Base-by-base conservation (phyloP, 495 filamentous ascomycete species). In the Penicillium macrosclerotiorum region DNA sequence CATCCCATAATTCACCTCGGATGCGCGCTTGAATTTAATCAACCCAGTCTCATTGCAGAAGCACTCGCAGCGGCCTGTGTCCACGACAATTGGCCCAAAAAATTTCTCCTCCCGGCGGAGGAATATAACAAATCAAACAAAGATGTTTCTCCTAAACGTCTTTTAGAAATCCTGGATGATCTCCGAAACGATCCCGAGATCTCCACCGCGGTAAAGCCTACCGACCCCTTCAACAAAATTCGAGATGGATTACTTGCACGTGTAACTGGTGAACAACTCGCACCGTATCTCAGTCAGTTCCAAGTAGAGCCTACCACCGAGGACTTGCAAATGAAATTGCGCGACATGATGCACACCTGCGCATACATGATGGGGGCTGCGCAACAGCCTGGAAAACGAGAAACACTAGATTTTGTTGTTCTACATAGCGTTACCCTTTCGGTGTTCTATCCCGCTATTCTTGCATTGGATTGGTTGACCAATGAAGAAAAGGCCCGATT, bases 151-250 rank as follows among this genome's bases (percentile, higher is more conserved):
- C 20, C 34, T 1, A 5, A 20, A 18, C 8, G 14, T 0, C 17
- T 36, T 14, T 18, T 36, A 18, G 6, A 36, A 36, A 8, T 36
- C 7, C 17, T 36, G 6, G 17, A 22, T 9, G 12, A 18, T 12
- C 34, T 36, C n/a, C 13, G 34, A 14, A 7, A 22, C 4, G 17
- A 36, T 12, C 12, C 34, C 12, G 9, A 18, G 6, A 36, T 36
- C 34, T 14, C 34, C 14, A 2, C 14, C 2, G 34, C 14, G 6
- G 20, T 18, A 8, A 17, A 12, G 34, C 14, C 17, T 2, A 36
- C 34, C 6, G 34, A 36, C 34, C 34, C 34, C 2, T 36, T 36
- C 17, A 36, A 36, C 34, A 36, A 36, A 18, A 36, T 36, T 18
- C 34, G 14, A 3, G 34, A 36, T 9, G 17, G 34, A 6, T 36